Evolutionary conservation across 176 grass and related monocot genomes (phyloP).

Genomic region (Dactylis glomerata): DNA sequence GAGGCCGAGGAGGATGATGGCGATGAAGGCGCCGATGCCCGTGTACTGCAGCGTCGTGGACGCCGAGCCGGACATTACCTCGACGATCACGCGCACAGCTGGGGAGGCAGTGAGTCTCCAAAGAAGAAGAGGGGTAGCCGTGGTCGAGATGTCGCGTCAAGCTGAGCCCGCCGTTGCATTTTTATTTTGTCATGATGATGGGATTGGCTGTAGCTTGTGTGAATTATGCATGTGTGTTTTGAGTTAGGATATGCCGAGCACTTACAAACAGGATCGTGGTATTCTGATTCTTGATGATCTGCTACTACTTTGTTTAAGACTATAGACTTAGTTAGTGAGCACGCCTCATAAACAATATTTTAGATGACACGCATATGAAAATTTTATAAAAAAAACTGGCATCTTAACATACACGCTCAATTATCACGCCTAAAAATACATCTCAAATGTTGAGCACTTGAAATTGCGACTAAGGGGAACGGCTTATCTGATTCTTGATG

Average conservation of each 20-base stretch:
- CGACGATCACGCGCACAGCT: neutral
- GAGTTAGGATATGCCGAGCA: neutral
- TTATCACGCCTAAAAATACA: too few relatives aligned
- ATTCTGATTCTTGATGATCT: neutral
- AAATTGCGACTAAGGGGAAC: neutral
- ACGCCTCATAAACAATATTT: neutral
- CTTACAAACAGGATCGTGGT: neutral
- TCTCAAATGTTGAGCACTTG: too few relatives aligned
- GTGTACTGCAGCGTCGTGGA: constrained; percentile 29
- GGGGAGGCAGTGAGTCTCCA: neutral
- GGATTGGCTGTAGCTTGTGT: neutral
- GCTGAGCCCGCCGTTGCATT: neutral
- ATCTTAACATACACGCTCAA: neutral
- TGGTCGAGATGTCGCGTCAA: neutral
- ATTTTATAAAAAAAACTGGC: neutral
- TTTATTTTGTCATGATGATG: neutral
- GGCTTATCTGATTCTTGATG: neutral
- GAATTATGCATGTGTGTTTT: neutral
- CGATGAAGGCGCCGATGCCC: constrained; percentile 40
- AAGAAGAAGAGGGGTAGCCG: too few relatives aligned
- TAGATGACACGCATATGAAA: neutral
- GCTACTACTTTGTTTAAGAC: neutral
- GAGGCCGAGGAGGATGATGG: constrained; percentile 32
- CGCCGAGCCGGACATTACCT: constrained; percentile 19
- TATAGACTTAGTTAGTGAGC: neutral